phyloP scores from a whole-genome alignment of 257 asterid species.

The Linderniella brevidens region DNA sequence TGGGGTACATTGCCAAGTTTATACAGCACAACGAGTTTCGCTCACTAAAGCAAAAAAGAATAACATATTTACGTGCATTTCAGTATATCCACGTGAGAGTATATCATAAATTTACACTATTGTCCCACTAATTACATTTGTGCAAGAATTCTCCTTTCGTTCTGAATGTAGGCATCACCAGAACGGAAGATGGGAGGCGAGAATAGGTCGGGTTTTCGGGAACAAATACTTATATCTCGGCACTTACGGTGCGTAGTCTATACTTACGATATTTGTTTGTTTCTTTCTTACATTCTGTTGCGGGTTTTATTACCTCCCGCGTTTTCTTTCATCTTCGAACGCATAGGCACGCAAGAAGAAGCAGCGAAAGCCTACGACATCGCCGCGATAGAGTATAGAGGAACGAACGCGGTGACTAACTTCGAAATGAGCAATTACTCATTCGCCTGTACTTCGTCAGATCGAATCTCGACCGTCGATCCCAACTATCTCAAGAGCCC shows the following conservation, averaged over 20 bases:
- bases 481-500: conserved; percentile 17
- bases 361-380: conserved; percentile 1
- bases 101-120: no score
- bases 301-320: no score
- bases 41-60: no score
- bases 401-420: neutral
- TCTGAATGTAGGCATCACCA: conserved; percentile 27
- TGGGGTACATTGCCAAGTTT: no score
- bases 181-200: conserved; percentile 39
- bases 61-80: no score
- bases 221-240: conserved; percentile 33
- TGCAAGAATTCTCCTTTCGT: neutral
- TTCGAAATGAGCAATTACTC: conserved; percentile 14
- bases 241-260: conserved; percentile 12
- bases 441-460: conserved; percentile 9
- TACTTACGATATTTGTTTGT: no score
- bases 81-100: no score
- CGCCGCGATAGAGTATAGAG: neutral
- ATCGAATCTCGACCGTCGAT: conserved; percentile 12
- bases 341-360: neutral
- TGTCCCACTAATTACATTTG: neutral
- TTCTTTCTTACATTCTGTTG: no score
- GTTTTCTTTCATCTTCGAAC: neutral
- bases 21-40: no score
- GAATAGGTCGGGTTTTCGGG: conserved; percentile 31